A percentile compares a stretch with the other conserved stretches of the same genome.
These are phyloP conservation scores for Yarrowia sp. DNA, from an alignment of 805 yeast genomes.

Conservation along the genomic window DNA sequence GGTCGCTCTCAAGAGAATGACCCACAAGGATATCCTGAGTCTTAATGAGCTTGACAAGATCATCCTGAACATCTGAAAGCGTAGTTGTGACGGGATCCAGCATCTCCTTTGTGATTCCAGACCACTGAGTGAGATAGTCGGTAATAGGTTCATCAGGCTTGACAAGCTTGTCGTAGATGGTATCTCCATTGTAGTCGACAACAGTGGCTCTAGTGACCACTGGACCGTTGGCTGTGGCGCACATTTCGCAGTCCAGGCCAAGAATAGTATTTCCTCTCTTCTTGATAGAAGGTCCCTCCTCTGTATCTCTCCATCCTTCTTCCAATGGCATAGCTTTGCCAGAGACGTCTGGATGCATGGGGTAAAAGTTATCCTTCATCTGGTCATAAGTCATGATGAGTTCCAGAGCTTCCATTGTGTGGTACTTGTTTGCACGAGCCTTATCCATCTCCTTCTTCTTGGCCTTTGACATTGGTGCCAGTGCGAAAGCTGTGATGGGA, in stretches of 20 bases:
- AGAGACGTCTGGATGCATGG: conserved; percentile 59
- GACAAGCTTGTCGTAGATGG: conserved; percentile 75
- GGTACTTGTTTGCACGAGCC: conserved; percentile 47
- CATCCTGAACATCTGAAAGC: conserved; percentile 68
- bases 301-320: conserved; percentile 64
- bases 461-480: conserved; percentile 62
- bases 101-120: conserved; percentile 83
- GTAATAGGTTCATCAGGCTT: conserved; percentile 76
- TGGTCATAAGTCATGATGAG: conserved; percentile 60
- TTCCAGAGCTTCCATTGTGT: conserved; percentile 56
- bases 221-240: conserved; percentile 64
- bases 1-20: conserved; percentile 87
- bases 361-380: conserved; percentile 61
- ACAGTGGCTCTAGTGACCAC: conserved; percentile 81
- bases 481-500: conserved; percentile 61
- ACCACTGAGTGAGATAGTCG: conserved; percentile 81
- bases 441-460: conserved; percentile 57
- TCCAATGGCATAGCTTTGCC: conserved; percentile 42
- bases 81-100: conserved; percentile 69
- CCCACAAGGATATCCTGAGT: conserved; percentile 77
- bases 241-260: conserved; percentile 96
- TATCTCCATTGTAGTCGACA: conserved; percentile 65
- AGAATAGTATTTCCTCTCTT: conserved; percentile 65
- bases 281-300: conserved; percentile 54
- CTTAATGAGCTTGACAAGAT: conserved; percentile 58